A percentile compares a stretch with the other conserved stretches of the same genome.
These are phyloP conservation scores for Alternaria arborescens DNA, from an alignment of 2,329 filamentous ascomycete genomes.

Conservation along the genomic window DNA sequence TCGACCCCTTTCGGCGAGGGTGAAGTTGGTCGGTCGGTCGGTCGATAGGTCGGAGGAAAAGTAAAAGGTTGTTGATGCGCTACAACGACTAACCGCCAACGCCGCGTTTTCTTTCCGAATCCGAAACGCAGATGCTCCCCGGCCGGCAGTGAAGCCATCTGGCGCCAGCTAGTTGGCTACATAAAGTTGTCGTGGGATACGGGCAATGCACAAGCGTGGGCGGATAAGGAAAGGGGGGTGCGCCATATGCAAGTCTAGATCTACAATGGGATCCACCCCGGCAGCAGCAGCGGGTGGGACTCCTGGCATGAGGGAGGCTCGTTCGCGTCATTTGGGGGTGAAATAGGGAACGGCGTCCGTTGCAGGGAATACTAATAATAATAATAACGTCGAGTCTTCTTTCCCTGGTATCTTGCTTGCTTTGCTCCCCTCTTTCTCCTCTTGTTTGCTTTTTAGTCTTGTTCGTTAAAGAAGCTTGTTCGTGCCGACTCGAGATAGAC, in stretches of 20 bases:
- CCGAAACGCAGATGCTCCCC: not conserved
- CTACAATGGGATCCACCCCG: constrained; percentile 7
- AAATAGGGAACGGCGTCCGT: constrained; percentile 25
- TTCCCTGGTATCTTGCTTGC: constrained; percentile 5
- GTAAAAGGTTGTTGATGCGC: constrained; percentile 1
- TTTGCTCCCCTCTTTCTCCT: not conserved
- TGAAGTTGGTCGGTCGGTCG: not conserved
- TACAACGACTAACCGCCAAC: not conserved
- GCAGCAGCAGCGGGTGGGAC: constrained; percentile 8
- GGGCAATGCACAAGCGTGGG: constrained; percentile 8
- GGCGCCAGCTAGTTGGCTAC: constrained; percentile 7
- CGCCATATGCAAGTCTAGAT: constrained; percentile 14
- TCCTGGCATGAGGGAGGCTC: constrained; percentile 12
- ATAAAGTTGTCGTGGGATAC: constrained; percentile 1
- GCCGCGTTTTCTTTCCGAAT: constrained; percentile 3
- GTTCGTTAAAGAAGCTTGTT: constrained; percentile 5
- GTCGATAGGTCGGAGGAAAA: not conserved
- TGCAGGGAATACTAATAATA: constrained; percentile 1
- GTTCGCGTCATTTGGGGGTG: constrained; percentile 27
- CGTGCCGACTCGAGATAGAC: constrained; percentile 4
- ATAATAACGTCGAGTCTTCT: constrained; percentile 9
- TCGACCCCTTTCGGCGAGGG: not conserved
- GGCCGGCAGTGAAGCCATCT: not conserved
- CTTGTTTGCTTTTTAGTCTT: not conserved
- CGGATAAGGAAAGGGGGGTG: constrained; percentile 22